These are phyloP conservation scores for Pichia ethanolica DNA, from an alignment of 805 yeast genomes.

Conservation along the genomic window DNA sequence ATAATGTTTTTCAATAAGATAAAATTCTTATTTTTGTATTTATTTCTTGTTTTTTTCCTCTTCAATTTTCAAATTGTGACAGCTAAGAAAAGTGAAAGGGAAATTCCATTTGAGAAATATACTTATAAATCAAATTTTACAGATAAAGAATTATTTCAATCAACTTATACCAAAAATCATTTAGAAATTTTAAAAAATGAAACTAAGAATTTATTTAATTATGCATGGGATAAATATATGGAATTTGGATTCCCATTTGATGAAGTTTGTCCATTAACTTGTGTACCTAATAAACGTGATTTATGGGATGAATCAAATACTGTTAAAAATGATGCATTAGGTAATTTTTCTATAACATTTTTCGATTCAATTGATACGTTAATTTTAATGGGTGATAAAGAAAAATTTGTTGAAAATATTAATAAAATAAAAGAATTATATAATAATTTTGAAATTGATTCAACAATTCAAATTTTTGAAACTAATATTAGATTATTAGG, in stretches of 20 bases:
- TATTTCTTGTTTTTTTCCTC: neutral
- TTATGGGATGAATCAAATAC: slow-evolving; percentile 43
- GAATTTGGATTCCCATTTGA: slow-evolving; percentile 71
- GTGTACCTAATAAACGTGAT: slow-evolving; percentile 64
- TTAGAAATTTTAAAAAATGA: slow-evolving; percentile 29
- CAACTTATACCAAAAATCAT: slow-evolving; percentile 22
- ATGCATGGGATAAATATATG: slow-evolving; percentile 69
- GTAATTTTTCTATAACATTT: slow-evolving; percentile 72
- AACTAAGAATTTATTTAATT: slow-evolving; percentile 54
- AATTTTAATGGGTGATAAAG: slow-evolving; percentile 61
- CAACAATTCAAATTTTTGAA: slow-evolving; percentile 84
- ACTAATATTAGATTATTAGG: slow-evolving; percentile 78
- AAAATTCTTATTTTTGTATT: too few relatives aligned
- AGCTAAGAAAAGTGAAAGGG: neutral
- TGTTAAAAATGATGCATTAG: slow-evolving; percentile 73
- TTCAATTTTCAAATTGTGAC: neutral
- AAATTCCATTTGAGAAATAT: slow-evolving; percentile 6
- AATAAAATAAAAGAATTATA: slow-evolving; percentile 30
- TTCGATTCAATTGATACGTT: slow-evolving; percentile 76
- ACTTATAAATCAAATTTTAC: slow-evolving; percentile 13
- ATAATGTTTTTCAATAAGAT: neutral
- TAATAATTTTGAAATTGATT: slow-evolving; percentile 49
- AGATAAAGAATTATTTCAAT: slow-evolving; percentile 18
- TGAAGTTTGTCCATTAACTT: slow-evolving; percentile 68
- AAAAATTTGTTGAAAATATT: slow-evolving; percentile 42